Base-by-base conservation (phyloP, 164 flowering plant genomes). In the Stephania cephalantha region DNA sequence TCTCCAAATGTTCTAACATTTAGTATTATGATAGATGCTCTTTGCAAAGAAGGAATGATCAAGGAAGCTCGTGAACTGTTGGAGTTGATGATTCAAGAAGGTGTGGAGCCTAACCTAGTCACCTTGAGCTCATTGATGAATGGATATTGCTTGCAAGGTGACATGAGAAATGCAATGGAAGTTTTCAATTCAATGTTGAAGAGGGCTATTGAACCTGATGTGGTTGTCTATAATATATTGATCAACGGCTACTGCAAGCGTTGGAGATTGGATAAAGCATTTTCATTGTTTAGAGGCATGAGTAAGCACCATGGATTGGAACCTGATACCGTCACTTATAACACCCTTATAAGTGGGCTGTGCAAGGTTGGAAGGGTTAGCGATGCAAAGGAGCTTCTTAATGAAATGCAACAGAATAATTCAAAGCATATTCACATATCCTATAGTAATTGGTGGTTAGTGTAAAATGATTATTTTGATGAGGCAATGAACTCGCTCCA, bases 401-500 rank as follows among this genome's bases (percentile, higher is more conserved):
- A n/a, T 61, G n/a, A 61, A 20, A 61, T 61, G 22, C 66, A 61
- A 61, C 7, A 7, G 6, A 7, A 61, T 18, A 29, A 25, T 4
- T 61, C 66, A 20, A 61, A 20, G 20, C 20, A 20, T 61, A 2
- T n/a, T 61, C 66, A 61, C 66, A 5, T 61, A 61, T n/a, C 9
- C 25, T n/a, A 17, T 20, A 18, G 7, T 61, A 20, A 61, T 18
- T n/a, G 9, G 3, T 50, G 73, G 73, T 5, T 55, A 55, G 12
- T 20, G 17, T n/a, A 78, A 79, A 69, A 71, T 25, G 35, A 72
- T 0, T 58, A 1, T 11, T 42, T 76, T 22, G 80, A 31, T 9
- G 79, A 79, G 77, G 84, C 84, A 29, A 35, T 81, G 9, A 6
- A 70, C 15, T 35, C 75, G 4, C 46, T 79, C 13, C n/a, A 67